Conservation (phyloP, 208 protist species). For the Leishmania tropica region DNA sequence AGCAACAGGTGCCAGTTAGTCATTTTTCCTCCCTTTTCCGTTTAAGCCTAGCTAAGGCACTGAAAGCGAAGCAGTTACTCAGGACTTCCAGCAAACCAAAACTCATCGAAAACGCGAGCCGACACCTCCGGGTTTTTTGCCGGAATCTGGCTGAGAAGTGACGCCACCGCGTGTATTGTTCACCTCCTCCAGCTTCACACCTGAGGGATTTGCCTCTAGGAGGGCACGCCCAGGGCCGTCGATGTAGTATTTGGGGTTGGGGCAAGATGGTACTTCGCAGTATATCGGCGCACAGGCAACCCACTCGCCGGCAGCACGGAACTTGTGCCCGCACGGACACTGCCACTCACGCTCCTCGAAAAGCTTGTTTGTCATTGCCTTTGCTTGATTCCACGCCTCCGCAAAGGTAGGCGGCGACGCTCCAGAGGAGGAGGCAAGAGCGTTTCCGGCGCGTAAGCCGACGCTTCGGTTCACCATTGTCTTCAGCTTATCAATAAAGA, state of each 20-base stretch:
- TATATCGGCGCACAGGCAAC: conserved; percentile 80
- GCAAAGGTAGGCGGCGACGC: conserved; percentile 48
- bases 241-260: conserved; percentile 91
- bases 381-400: conserved; percentile 58
- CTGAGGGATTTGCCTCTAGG: conserved; percentile 82
- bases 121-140: conserved; percentile 45
- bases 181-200: conserved; percentile 80
- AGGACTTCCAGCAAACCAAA: background rate
- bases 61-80: conserved; percentile 2
- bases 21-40: background rate
- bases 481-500: conserved; percentile 81
- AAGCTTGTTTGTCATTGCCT: conserved; percentile 63
- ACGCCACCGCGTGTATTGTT: conserved; percentile 8
- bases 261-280: conserved; percentile 90
- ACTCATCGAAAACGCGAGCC: conserved; percentile 65
- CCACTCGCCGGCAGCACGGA: conserved; percentile 86
- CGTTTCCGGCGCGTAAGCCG: conserved; percentile 51
- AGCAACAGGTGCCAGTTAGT: background rate
- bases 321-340: conserved; percentile 90
- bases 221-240: conserved; percentile 82
- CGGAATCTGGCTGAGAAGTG: conserved; percentile 4
- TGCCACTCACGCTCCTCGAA: conserved; percentile 89
- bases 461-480: conserved; percentile 65
- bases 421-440: conserved; percentile 41
- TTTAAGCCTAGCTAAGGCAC: background rate